Conservation (phyloP, 2,329 filamentous ascomycete genomes). For the Cladophialophora bantiana region DNA sequence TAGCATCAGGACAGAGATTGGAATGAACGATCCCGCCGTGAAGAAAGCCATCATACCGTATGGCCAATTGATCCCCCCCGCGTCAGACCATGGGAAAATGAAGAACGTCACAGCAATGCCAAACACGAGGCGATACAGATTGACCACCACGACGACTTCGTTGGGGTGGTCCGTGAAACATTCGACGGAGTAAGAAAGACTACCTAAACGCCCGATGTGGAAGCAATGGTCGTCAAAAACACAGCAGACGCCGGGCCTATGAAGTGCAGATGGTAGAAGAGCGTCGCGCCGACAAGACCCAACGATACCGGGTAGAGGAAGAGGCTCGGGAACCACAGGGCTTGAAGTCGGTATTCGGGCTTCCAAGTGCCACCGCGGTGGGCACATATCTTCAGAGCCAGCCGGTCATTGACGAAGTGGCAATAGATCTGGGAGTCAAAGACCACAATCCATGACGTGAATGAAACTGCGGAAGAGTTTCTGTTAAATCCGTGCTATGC, state of each 20-base stretch:
- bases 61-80: background rate
- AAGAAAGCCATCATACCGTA: constrained; percentile 15
- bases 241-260: background rate
- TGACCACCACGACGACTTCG: constrained; percentile 2
- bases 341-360: constrained; percentile 50
- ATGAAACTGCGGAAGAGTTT: constrained; percentile 1
- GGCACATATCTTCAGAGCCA: constrained; percentile 35
- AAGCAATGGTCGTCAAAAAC: background rate
- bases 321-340: constrained; percentile 43
- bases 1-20: background rate
- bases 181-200: background rate
- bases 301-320: constrained; percentile 45
- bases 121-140: background rate
- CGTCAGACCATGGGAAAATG: background rate
- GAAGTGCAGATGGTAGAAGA: constrained; percentile 12
- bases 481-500: background rate
- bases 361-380: constrained; percentile 46
- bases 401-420: constrained; percentile 35
- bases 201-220: background rate
- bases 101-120: constrained; percentile 9
- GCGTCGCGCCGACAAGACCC: constrained; percentile 43
- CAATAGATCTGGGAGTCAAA: constrained; percentile 10
- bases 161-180: constrained; percentile 7
- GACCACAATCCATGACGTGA: constrained; percentile 15
- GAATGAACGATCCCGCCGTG: background rate